Conservation (phyloP, 108 stramenopile species). For the Poteriospumella lacustris region DNA sequence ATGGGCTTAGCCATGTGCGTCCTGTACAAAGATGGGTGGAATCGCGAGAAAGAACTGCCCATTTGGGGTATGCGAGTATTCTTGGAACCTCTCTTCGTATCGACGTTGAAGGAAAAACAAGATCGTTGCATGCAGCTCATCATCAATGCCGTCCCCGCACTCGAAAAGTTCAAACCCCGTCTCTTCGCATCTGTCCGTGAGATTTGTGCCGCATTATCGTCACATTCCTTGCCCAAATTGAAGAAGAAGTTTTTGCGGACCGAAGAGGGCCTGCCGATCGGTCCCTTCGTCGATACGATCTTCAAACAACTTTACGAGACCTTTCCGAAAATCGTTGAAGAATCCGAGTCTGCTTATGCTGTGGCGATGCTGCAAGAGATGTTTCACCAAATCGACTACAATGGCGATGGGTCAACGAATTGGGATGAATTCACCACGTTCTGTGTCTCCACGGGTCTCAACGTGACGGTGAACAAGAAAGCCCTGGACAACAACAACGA, state of each 20-base stretch:
- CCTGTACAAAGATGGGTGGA: slow-evolving; percentile 1
- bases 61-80: background rate
- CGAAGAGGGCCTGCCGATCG: slow-evolving; percentile 12
- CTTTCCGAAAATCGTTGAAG: slow-evolving; percentile 3
- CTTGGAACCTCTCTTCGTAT: slow-evolving; percentile 17
- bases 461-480: background rate
- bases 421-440: slow-evolving; percentile 32
- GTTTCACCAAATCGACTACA: slow-evolving; percentile 27
- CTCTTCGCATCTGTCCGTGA: slow-evolving; percentile 3
- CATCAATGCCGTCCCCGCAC: background rate
- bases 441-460: slow-evolving; percentile 13
- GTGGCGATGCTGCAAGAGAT: slow-evolving; percentile 30
- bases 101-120: background rate
- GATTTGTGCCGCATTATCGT: slow-evolving; percentile 18
- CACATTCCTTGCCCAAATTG: slow-evolving; percentile 8
- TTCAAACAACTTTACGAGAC: slow-evolving; percentile 16
- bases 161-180: slow-evolving; percentile 13
- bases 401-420: slow-evolving; percentile 10
- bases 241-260: slow-evolving; percentile 19
- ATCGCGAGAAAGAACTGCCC: background rate
- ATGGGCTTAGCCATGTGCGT: slow-evolving; percentile 11
- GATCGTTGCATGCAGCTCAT: slow-evolving; percentile 5
- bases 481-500: background rate
- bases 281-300: slow-evolving; percentile 6
- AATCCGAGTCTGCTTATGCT: slow-evolving; percentile 1